Evolutionary conservation across 2,329 filamentous ascomycete genomes (phyloP), one percentile per base, ranked within the genome.

Genomic region (Sporothrix brunneoviolacea): DNA sequence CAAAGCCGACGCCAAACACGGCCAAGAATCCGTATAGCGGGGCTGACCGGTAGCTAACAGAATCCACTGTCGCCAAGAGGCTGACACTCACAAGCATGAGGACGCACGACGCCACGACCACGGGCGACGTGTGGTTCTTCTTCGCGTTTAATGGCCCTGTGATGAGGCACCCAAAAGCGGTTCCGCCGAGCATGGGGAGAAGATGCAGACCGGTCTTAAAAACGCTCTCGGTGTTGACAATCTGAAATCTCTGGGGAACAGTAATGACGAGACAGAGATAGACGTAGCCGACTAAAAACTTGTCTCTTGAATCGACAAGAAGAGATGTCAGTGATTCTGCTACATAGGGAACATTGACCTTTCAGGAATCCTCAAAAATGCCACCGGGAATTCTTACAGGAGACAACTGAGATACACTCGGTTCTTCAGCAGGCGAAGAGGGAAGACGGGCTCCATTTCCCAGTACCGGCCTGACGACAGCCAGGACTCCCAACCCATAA

Each of bases 191-290:
- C 65, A 83, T 70, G 0, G 80, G 80, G 13, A 83, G 65, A 6
- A 83, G 68, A 39, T 80, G 74, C 4, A 82, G 61, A 4, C 80
- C 79, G 0, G 79, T 77, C 58, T 71, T 70, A 21, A 82, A 67
- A 0, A 76, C 70, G 28, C 64, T 70, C 43, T 80, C 70, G 6
- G 66, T 67, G 54, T 81, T 76, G 47, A 82, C 73, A 33, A 83
- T 75, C 54, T 83, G 79, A 44, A 82, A 79, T 7, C 78, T 68
- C 55, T 83, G 76, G 1, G 80, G 80, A 4, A 84, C 70, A 28
- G 75, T 71, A 50, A 82, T 73, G 12, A 78, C 72, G n/a, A 81
- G 68, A 4, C 76, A 68, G 19, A 83, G 73, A 54, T 81, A 82
- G 0, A 74, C 68, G 46, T 77, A 80, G 2, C 79, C 79, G 0